Conservation (phyloP, 2,329 filamentous ascomycete species). For the Fusarium robinianum region DNA sequence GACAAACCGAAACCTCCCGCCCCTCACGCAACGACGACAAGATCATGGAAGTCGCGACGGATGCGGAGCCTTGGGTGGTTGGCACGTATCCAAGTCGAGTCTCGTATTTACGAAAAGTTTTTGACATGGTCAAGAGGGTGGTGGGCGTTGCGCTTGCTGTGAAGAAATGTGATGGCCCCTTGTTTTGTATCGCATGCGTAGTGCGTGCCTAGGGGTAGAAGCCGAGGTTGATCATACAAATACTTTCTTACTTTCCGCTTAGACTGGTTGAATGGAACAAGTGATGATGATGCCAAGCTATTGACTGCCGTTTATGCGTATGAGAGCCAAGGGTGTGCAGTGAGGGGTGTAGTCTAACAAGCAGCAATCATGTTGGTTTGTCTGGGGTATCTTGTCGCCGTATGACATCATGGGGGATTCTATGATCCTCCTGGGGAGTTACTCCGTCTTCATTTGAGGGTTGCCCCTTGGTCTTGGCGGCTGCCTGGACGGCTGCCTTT, state of each 20-base stretch:
- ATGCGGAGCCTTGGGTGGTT: conserved; percentile 50
- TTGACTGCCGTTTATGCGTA: no score
- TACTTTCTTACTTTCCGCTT: conserved; percentile 52
- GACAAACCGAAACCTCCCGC: conserved; percentile 42
- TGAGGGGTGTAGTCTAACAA: no score
- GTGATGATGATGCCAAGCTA: conserved; percentile 33
- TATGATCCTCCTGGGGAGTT: neutral
- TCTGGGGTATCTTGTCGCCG: neutral
- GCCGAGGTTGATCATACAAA: conserved; percentile 62
- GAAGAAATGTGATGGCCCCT: conserved; percentile 53
- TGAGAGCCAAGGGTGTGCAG: no score
- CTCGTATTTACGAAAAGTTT: conserved; percentile 63
- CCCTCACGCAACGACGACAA: conserved; percentile 46
- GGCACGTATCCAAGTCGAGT: conserved; percentile 55
- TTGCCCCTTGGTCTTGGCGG: neutral
- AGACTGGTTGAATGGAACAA: conserved; percentile 40
- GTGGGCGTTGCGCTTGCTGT: conserved; percentile 54
- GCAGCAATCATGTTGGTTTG: conserved; percentile 3
- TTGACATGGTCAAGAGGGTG: conserved; percentile 59
- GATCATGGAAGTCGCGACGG: conserved; percentile 51
- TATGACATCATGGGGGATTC: neutral
- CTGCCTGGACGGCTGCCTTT: conserved; percentile 37
- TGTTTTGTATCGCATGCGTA: conserved; percentile 57
- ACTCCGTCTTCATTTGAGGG: neutral
- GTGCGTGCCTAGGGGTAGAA: conserved; percentile 55